phyloP scores from a whole-genome alignment of 129 eudicot genomes.

The Centaurea solstitialis region DNA sequence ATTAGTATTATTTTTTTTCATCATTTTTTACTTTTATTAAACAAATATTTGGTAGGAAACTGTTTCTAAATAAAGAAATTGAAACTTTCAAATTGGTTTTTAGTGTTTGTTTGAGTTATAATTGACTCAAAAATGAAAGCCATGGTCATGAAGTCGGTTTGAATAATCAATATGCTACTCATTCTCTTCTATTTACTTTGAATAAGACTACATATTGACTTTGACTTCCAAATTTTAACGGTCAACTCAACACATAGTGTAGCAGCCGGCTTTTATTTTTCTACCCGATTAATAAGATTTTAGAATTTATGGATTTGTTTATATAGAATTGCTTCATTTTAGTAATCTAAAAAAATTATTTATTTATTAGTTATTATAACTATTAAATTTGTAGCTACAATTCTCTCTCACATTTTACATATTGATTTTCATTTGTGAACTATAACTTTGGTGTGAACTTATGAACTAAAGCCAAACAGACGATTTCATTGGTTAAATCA shows the following conservation, averaged over 20 bases:
- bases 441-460: too few species aligned
- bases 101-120: too few species aligned
- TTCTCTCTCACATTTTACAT: too few species aligned
- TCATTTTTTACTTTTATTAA: neutral
- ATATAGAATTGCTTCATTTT: too few species aligned
- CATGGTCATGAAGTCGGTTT: conserved; percentile 1
- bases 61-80: neutral
- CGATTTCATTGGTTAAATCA: too few species aligned
- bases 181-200: conserved; percentile 33
- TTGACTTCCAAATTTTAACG: conserved; percentile 13
- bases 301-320: too few species aligned
- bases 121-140: conserved; percentile 8
- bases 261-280: neutral
- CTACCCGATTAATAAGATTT: neutral
- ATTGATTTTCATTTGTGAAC: too few species aligned
- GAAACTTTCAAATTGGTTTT: neutral
- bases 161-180: conserved; percentile 20
- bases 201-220: conserved; percentile 34
- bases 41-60: neutral
- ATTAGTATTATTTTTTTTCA: too few species aligned
- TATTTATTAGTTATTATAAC: too few species aligned
- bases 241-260: neutral
- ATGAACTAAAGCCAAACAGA: too few species aligned
- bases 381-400: too few species aligned
- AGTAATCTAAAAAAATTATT: too few species aligned